phyloP scores from a whole-genome alignment of 2,329 filamentous ascomycete species.

The Beauveria sp. region DNA sequence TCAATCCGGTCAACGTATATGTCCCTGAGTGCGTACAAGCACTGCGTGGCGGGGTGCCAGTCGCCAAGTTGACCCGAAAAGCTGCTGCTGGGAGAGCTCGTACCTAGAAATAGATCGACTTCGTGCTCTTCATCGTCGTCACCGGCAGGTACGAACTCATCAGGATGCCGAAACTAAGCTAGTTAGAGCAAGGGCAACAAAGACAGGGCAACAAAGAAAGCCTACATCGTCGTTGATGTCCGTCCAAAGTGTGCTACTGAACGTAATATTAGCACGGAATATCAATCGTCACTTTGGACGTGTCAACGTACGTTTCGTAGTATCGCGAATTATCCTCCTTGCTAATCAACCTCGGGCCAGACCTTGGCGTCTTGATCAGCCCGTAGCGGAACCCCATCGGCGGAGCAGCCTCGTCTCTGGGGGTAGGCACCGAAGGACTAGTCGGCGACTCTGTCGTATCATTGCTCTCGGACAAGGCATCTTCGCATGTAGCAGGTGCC shows the following conservation, averaged over 20 bases:
- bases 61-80: not conserved
- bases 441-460: not conserved
- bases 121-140: not conserved
- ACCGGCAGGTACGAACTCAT: not conserved
- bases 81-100: not conserved
- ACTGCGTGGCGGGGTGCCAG: not conserved
- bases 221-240: constrained; percentile 58
- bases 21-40: constrained; percentile 5
- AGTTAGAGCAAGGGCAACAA: not conserved
- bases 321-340: constrained; percentile 8
- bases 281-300: not conserved
- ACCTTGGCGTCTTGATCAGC: not conserved
- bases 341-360: constrained; percentile 2
- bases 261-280: constrained; percentile 33
- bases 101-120: not conserved
- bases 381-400: not conserved
- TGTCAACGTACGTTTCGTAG: constrained; percentile 7
- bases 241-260: constrained; percentile 55
- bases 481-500: not conserved
- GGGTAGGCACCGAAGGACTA: not conserved
- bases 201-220: not conserved
- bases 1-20: constrained; percentile 30
- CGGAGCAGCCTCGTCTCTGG: not conserved
- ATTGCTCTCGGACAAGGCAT: not conserved
- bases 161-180: constrained; percentile 4